Evolutionary conservation across 148 eudicot species (phyloP), one percentile per base, ranked within the genome.

Genomic region (Diospyros lotus): DNA sequence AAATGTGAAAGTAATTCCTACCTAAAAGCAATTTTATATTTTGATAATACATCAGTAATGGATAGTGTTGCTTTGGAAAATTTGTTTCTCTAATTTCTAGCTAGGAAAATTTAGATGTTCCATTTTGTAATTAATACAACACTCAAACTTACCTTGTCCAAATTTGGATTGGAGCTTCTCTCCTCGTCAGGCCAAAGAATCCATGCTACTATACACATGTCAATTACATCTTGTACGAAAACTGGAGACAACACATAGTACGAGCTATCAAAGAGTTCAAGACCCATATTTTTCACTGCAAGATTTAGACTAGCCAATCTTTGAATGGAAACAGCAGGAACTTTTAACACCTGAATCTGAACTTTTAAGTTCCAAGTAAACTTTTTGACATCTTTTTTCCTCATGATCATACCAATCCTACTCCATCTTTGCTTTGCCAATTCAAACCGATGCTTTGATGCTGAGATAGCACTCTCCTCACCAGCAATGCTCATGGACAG

Each of bases 171-270:
- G 52, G 98, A 92, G 81, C 89, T 92, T 80, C 83, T 85, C 84
- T 89, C 96, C 80, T 95, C 98, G 75, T 95, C 98, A 68, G 98
- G 98, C 91, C 97, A 95, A 82, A 95, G 93, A 74, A 90, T 90
- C 98, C 98, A 95, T 39, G 97, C 82, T 46, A 87, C 92, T 55
- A 92, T 75, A 74, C 88, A 83, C 76, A 90, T 15, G 82, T 95
- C 98, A 69, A 95, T 80, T 53, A 76, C 93, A 85, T 79, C 80
- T 76, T 81, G 76, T 73, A 89, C 69, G 18, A 59, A 76, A 78
- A 88, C 59, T 6, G 87, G 84, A 40, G 87, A 76, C 71, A 92
- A 68, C 79, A 82, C 71, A 80, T 87, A 83, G 75, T 84, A 89
- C 3, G 82, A 83, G 76, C 90, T 89, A 41, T 95, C 96, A 77